Base-by-base conservation (phyloP, 345 rosid species). In the Bruguiera gymnorhiza region DNA sequence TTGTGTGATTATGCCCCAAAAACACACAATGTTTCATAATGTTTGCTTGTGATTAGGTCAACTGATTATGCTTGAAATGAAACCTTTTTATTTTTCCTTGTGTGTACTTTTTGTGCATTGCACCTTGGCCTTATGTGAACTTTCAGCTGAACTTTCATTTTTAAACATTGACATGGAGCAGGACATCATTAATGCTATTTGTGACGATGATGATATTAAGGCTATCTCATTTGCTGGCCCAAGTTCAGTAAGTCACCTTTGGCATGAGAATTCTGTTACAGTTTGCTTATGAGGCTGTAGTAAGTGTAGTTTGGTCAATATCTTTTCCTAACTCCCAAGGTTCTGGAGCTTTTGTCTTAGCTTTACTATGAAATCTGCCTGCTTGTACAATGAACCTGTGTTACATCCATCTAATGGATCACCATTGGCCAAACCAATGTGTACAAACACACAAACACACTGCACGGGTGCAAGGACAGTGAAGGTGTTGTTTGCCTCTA, bases 151-250 rank as follows among this genome's bases (percentile, higher is more conserved):
- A 19, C 23, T 66, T 62, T 73, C 39, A 21, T 60, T 36, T 39
- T 65, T 46, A 50, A 24, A 23, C 24, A 26, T 54, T 54, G 19
- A 34, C 37, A 26, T 37, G 54, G 65, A 13, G 70, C 86, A 85
- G 88, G 88, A 85, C 50, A 78, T 85, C 61, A 32, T 74, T 51
- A 76, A 80, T 76, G 67, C 74, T 53, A 82, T 85, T 66, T 85
- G 81, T 27, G 86, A 85, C 62, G 84, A 85, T 72, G 86, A 80
- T 54, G 84, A 85, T 62, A 76, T 85, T 66, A 82, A 82, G 72
- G 83, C 88, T 62, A 48, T 85, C 56, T 80, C 86, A 6, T 82
- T 78, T 11, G 65, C 72, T 62, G 86, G 84, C 65, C 74, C 81
- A 34, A 72, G 71, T 77, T 63, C 55, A 5, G 86, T 85, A 76